phyloP scores from a whole-genome alignment of 345 rosid species.

The Excoecaria cochinchinensis region DNA sequence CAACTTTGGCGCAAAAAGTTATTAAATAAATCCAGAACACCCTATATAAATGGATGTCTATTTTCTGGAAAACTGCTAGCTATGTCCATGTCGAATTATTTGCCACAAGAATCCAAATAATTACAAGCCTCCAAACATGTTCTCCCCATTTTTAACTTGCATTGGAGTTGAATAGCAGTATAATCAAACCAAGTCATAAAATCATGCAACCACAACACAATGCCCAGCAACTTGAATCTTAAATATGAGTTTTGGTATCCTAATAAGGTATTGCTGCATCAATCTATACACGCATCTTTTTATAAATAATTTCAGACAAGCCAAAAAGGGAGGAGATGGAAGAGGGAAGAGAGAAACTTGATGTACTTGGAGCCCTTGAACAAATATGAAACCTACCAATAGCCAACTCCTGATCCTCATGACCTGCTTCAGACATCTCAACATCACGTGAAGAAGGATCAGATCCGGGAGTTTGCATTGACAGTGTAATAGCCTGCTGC shows the following conservation, averaged over 20 bases:
- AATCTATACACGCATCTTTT: not conserved
- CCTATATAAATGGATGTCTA: not conserved
- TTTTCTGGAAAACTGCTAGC: not conserved
- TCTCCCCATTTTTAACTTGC: not conserved
- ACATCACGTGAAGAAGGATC: constrained; percentile 19
- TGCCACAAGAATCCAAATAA: not conserved
- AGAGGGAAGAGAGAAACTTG: not conserved
- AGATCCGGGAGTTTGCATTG: constrained; percentile 41
- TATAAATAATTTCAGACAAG: not conserved
- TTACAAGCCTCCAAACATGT: not conserved
- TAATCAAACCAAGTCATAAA: not conserved
- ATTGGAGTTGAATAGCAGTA: not conserved
- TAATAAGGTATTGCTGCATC: not conserved
- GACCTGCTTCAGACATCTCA: constrained; percentile 27
- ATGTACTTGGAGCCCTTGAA: not conserved
- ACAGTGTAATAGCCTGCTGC: constrained; percentile 65
- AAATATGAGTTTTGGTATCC: not conserved
- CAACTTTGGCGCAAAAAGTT: not conserved
- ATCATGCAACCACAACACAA: not conserved
- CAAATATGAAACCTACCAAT: constrained; percentile 37
- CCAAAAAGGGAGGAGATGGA: not conserved
- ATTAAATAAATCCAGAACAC: not conserved
- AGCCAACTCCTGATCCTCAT: constrained; percentile 58
- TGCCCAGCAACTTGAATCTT: not conserved
- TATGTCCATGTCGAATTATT: not conserved